Percentiles rank a stretch among this genome's conserved stretches.
phyloP scores from a whole-genome alignment of 2,329 filamentous ascomycete species.

The Stemphylium lycopersici region DNA sequence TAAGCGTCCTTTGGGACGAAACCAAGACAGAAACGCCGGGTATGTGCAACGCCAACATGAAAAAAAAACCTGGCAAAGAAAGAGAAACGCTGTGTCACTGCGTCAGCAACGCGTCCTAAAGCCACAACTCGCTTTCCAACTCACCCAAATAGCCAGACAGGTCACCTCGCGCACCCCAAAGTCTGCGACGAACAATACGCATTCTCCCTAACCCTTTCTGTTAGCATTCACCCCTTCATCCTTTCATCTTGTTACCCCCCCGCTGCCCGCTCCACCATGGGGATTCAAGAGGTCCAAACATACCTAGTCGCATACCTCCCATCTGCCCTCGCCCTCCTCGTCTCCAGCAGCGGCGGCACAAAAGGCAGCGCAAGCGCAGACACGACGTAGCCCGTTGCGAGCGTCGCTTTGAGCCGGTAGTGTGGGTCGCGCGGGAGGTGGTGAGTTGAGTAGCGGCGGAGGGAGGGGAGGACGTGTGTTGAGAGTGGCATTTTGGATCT shows the following conservation, averaged over 20 bases:
- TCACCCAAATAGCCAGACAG: not conserved
- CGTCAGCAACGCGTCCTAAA: not conserved
- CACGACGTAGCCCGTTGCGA: conserved; percentile 48
- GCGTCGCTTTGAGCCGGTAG: conserved; percentile 43
- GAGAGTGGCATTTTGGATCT: conserved; percentile 35
- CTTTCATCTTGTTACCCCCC: too few species aligned
- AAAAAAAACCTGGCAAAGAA: not conserved
- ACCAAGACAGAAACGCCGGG: not conserved
- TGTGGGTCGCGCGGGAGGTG: conserved; percentile 43
- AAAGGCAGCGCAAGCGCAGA: conserved; percentile 49
- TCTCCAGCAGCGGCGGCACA: conserved; percentile 49
- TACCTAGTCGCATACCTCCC: conserved; percentile 48
- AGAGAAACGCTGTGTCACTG: not conserved
- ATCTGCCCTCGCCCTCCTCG: conserved; percentile 44
- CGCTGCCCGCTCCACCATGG: too few species aligned
- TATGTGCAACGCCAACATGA: not conserved
- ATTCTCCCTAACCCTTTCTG: conserved; percentile 23
- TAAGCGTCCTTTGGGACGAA: too few species aligned
- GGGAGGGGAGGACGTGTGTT: conserved; percentile 37
- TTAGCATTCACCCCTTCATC: conserved; percentile 8
- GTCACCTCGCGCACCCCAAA: conserved; percentile 33
- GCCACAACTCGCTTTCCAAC: not conserved
- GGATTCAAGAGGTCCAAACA: too few species aligned
- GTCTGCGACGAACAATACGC: conserved; percentile 36
- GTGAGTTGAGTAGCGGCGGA: conserved; percentile 46